These are phyloP conservation scores for Chlorencoelia australis DNA, from an alignment of 2,329 filamentous ascomycete species.

Conservation along the genomic window DNA sequence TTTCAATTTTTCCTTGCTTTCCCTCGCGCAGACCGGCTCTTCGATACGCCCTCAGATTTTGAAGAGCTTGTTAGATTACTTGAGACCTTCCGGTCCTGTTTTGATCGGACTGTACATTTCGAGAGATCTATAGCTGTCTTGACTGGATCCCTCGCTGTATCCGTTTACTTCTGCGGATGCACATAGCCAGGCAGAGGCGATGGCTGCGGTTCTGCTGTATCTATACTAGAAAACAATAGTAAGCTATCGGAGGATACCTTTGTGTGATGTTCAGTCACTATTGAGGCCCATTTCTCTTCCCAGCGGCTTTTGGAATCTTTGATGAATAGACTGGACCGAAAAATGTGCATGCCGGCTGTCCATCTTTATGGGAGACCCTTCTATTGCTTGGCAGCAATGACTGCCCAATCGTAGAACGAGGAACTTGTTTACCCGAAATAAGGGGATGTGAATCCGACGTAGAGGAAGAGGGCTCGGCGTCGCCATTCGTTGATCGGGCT, in stretches of 20 bases:
- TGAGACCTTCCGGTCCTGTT: slow-evolving; percentile 11
- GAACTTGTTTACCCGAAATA: slow-evolving; percentile 2
- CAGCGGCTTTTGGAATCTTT: slow-evolving; percentile 14
- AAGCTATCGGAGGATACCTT: no score
- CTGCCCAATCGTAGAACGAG: slow-evolving; percentile 5
- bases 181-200: slow-evolving; percentile 6
- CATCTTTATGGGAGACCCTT: slow-evolving; percentile 9
- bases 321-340: slow-evolving; percentile 14
- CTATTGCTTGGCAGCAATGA: slow-evolving; percentile 2
- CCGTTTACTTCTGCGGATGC: slow-evolving; percentile 5
- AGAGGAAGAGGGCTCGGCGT: slow-evolving; percentile 4
- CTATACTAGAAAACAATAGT: slow-evolving; percentile 6
- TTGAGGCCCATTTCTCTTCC: slow-evolving; percentile 10
- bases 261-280: slow-evolving; percentile 3
- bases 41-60: slow-evolving; percentile 15
- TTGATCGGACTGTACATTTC: slow-evolving; percentile 13
- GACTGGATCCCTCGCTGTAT: slow-evolving; percentile 4
- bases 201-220: slow-evolving; percentile 8
- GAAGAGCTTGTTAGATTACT: slow-evolving; percentile 12
- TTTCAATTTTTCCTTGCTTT: slow-evolving; percentile 6
- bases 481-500: slow-evolving; percentile 3
- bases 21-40: slow-evolving; percentile 10
- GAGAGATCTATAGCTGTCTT: slow-evolving; percentile 8
- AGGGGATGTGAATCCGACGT: slow-evolving; percentile 1
- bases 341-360: slow-evolving; percentile 11